Base-by-base conservation (phyloP, 2,329 filamentous ascomycete species). In the Ophiocordyceps australis region DNA sequence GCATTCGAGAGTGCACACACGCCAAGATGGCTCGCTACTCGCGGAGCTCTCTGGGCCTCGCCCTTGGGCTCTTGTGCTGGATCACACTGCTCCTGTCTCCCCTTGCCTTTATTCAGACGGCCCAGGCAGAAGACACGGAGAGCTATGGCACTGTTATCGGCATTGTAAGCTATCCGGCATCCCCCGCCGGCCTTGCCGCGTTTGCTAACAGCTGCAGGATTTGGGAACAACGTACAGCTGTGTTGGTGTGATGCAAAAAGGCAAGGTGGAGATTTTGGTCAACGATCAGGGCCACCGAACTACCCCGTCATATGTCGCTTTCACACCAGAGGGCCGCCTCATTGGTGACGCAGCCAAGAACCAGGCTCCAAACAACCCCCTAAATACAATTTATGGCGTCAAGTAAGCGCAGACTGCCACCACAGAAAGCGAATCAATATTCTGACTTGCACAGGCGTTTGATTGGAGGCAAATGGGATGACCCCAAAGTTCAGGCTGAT, bases 271-370 rank as follows among this genome's bases (percentile, higher is more conserved):
- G 49, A 93, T 93, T 60, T 67, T 93, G 42, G 80, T 81, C 58
- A 93, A 93, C 65, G 82, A 93, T 58, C 83, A 92, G 65, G 82
- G 82, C 65, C 83, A 92, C 72, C 79, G 82, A 63, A 92, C 92
- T 42, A 92, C 83, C 43, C 83, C 83, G 29, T 92, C 82, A 37
- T 93, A 89, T 57, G 83, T 93, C 50, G 83, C 82, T 46, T 93
- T 92, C 57, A 95, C 83, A 55, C 85, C 95, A 45, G 83, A 94
- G 37, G 89, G 95, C 60, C 76, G 89, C 50, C 67, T 98, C 39
- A 83, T 98, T 41, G 89, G 89, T 67, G 89, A 98, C 56, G 82
- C 89, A 46, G 83, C 83, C 46, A 93, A 93, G 75, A 91, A 92
- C 62, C 83, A 92, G 65, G 83, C 79, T 47, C 74, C 79, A 35